Evolutionary conservation across 352 stramenopile genomes (phyloP).

Genomic region (Pythium aristosporum): DNA sequence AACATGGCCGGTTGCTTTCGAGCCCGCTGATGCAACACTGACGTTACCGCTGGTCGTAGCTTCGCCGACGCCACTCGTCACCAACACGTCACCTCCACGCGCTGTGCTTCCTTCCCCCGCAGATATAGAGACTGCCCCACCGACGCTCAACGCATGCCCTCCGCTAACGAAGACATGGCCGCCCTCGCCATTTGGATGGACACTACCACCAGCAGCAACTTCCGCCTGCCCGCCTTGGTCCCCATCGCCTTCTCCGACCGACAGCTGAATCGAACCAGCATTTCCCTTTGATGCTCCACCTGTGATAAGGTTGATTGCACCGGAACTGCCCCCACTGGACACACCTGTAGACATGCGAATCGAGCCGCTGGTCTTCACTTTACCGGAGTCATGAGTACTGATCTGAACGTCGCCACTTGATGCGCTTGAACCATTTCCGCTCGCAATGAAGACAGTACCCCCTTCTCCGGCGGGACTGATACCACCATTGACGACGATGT

Average conservation of each 20-base stretch:
- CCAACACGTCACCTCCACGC: not conserved
- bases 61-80: constrained; percentile 3
- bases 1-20: constrained; percentile 3
- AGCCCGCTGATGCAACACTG: constrained; percentile 3
- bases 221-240: constrained; percentile 9
- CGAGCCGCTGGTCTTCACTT: constrained; percentile 16
- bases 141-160: not conserved
- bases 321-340: constrained; percentile 3
- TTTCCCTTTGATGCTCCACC: constrained; percentile 4
- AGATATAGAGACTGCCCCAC: constrained; percentile 2
- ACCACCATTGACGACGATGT: constrained; percentile 1
- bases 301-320: constrained; percentile 4
- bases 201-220: not conserved
- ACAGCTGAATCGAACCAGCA: constrained; percentile 13
- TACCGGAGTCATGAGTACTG: not conserved
- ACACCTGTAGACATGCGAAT: constrained; percentile 8
- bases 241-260: constrained; percentile 6
- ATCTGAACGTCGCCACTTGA: constrained; percentile 9
- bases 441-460: constrained; percentile 1
- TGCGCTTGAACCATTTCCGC: constrained; percentile 8
- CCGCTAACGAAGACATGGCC: not conserved
- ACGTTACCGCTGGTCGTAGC: constrained; percentile 9
- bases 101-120: constrained; percentile 6
- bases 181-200: constrained; percentile 3
- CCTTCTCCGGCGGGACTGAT: constrained; percentile 1